phyloP scores from a whole-genome alignment of 2,329 filamentous ascomycete species.

The Colletotrichum sp. region DNA sequence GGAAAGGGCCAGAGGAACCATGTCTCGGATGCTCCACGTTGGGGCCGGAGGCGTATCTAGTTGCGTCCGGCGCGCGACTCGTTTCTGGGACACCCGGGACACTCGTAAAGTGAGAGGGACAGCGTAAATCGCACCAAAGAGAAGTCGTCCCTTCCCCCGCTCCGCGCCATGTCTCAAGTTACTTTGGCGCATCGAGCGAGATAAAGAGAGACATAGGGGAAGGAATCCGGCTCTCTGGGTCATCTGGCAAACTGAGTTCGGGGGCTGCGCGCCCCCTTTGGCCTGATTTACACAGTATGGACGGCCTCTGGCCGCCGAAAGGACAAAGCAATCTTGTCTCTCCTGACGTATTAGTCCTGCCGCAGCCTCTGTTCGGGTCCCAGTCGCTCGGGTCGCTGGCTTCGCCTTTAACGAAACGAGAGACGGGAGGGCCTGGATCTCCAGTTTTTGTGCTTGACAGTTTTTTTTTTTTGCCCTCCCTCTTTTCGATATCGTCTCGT shows the following conservation, averaged over 20 bases:
- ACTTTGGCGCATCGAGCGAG: not conserved
- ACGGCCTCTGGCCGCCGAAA: not conserved
- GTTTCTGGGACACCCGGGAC: not conserved
- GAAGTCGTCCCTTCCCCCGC: not conserved
- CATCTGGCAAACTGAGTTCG: not conserved
- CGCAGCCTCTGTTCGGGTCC: constrained; percentile 3
- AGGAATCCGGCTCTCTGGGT: constrained; percentile 8
- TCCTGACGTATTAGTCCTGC: constrained; percentile 15
- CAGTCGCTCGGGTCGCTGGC: constrained; percentile 1
- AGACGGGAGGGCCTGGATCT: not conserved
- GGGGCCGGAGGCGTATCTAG: constrained; percentile 4
- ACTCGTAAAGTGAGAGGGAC: not conserved
- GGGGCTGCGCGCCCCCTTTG: not conserved
- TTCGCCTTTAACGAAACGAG: not conserved
- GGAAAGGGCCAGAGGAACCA: not conserved
- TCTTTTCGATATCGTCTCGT: not conserved
- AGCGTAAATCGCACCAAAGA: not conserved
- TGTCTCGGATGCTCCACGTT: constrained; percentile 20
- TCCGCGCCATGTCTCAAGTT: constrained; percentile 15
- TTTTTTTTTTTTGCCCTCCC: not conserved
- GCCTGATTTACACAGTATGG: not conserved
- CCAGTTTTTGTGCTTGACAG: not conserved
- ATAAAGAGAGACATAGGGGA: not conserved
- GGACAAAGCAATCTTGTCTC: constrained; percentile 19
- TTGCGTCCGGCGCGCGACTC: constrained; percentile 6